These are phyloP conservation scores for Diaporthe caulivora DNA, from an alignment of 2,329 filamentous ascomycete species.

Conservation along the genomic window DNA sequence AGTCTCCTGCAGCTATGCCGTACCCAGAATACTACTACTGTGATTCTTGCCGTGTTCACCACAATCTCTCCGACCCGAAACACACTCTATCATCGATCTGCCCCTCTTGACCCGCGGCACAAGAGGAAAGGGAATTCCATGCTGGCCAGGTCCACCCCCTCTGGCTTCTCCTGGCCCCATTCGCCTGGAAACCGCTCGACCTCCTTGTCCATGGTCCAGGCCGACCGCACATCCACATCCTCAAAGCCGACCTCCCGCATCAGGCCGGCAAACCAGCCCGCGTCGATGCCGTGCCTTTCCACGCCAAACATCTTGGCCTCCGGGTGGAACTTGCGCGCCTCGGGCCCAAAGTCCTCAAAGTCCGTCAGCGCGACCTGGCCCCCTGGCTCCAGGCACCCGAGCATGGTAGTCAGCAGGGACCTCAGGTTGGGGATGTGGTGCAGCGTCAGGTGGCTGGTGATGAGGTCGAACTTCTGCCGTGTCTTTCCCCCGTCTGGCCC, in stretches of 20 bases:
- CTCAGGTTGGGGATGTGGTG: conserved; percentile 65
- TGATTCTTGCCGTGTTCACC: background rate
- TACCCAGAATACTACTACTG: background rate
- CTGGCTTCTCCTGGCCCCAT: conserved; percentile 51
- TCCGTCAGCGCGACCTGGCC: conserved; percentile 67
- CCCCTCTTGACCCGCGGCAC: conserved; percentile 43
- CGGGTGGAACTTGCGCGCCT: conserved; percentile 65
- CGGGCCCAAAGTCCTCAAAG: conserved; percentile 67
- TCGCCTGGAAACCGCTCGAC: conserved; percentile 61
- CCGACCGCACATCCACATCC: conserved; percentile 60
- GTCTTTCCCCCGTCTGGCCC: conserved; percentile 33
- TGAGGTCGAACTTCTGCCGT: conserved; percentile 61
- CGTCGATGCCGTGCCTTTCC: conserved; percentile 64
- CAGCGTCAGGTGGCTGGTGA: conserved; percentile 65
- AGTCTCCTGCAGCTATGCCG: background rate
- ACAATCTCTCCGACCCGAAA: too few species aligned
- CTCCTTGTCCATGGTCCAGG: conserved; percentile 62
- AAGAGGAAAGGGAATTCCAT: conserved; percentile 56
- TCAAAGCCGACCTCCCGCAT: conserved; percentile 61
- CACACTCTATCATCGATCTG: too few species aligned
- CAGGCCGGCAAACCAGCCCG: conserved; percentile 54
- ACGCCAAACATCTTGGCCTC: conserved; percentile 64
- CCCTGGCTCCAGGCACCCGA: conserved; percentile 59
- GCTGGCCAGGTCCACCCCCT: conserved; percentile 39
- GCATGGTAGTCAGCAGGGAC: conserved; percentile 58